Percentiles rank a stretch among this genome's conserved stretches.
Evolutionary conservation across 208 protist genomes (phyloP).

Genomic region (Leishmania tarentolae): DNA sequence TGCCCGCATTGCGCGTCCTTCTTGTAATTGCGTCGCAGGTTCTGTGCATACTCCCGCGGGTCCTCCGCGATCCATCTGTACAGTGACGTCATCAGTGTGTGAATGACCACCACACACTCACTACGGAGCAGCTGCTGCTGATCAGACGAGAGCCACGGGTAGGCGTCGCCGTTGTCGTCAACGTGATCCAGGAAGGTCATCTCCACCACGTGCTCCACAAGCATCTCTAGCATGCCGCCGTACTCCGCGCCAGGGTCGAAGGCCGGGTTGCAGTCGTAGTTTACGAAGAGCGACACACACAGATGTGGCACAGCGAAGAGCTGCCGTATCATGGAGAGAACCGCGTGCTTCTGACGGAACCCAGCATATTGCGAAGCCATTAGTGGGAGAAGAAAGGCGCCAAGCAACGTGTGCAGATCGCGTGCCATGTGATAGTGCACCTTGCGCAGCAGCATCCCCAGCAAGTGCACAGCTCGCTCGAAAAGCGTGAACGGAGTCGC

Average conservation of each 20-base stretch:
- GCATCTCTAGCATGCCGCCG: constrained; percentile 77
- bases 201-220: constrained; percentile 75
- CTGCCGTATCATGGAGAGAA: constrained; percentile 70
- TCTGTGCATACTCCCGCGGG: constrained; percentile 54
- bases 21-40: constrained; percentile 7
- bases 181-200: constrained; percentile 63
- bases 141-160: constrained; percentile 64
- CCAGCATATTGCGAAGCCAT: constrained; percentile 50
- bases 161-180: constrained; percentile 35
- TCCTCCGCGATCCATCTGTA: constrained; percentile 81
- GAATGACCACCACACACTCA: constrained; percentile 65
- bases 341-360: constrained; percentile 83
- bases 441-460: constrained; percentile 65
- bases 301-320: constrained; percentile 70
- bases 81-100: constrained; percentile 65
- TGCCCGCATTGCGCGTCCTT: constrained; percentile 10
- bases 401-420: constrained; percentile 73
- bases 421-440: constrained; percentile 69
- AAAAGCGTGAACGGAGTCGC: constrained; percentile 69
- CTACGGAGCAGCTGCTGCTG: constrained; percentile 80
- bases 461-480: constrained; percentile 47
- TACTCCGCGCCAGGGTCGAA: constrained; percentile 73
- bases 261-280: constrained; percentile 86
- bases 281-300: constrained; percentile 80
- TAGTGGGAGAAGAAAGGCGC: constrained; percentile 70